Base-by-base conservation (phyloP, 768 basidiomycete genomes). In the Russula foetens region DNA sequence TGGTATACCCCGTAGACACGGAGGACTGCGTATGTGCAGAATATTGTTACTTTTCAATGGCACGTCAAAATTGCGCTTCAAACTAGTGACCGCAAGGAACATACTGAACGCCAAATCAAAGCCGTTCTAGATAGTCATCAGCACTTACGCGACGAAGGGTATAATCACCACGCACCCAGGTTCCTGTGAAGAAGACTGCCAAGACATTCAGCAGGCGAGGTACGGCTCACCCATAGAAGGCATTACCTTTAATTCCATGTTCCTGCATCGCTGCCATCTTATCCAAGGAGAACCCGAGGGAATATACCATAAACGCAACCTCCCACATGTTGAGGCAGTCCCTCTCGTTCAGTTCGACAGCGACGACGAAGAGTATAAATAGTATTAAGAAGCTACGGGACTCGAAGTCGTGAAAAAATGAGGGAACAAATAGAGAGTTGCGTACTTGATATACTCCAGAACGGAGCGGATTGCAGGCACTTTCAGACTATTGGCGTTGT, bases 251-350 rank as follows among this genome's bases (percentile, higher is more conserved):
- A 50, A 98, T 84, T 4, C 94, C 95, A 69, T 93, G 93, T 70
- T 98, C 94, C 70, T 97, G 91, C 86, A 96, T 92, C 4, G 92
- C 88, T 23, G 95, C 95, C 9, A 95, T 75, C 70, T 93, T 96
- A 70, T 98, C 95, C 21, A 98, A 77, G 0, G 90, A 83, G 71
- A 97, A 98, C 0, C 94, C 94, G 66, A 85, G 73, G 1, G 82
- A 78, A 68, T 86, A 89, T 4, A 84, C 53, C 83, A 97, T 92
- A 71, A 98, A 98, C 1, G 81, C 49, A 1, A 79, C 66, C 70
- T 98, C 95, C 4, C 82, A 70, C 1, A 67, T 58, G 69, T 92
- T 94, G 64, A 98, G 71, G 31, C 60, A 72, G 47, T 86, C 75
- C 23, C 77, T 72, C 53, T 85, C 78, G 63, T 83, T 84, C 62